Base-by-base conservation (phyloP, 1,139 yeast species). In the Yamadazyma sp. region DNA sequence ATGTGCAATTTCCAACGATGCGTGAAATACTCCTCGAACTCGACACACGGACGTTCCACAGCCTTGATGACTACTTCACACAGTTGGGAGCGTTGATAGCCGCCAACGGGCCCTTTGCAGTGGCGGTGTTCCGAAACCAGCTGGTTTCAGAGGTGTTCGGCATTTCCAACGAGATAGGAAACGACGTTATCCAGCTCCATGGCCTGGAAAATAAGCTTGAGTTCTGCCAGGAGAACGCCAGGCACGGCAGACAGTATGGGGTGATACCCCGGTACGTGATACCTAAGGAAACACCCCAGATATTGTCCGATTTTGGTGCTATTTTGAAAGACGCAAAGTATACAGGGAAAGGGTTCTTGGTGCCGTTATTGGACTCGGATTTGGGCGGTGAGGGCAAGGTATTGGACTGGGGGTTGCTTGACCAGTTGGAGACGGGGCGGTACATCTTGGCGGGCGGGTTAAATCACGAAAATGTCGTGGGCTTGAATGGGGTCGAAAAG, bases 111-210 rank as follows among this genome's bases (percentile, higher is more conserved):
- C 96, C 96, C 0, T 76, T 69, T 49, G 59, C 86, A 2, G 97
- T 89, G 2, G 98, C 97, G 1, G 98, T 92, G 2, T 89, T 92
- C 62, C 71, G 92, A 44, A 88, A 92, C 58, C 97, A 90, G 59
- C 55, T 82, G 0, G 52, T 83, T 1, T 81, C 76, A 2, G 84
- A 83, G 14, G 84, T 90, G 0, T 58, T 71, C 26, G 44, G 52
- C 8, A 53, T 73, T 1, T 79, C 80, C 6, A 53, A 63, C 1
- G 72, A 70, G 8, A 61, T 82, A 18, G 64, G 67, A 0, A 57
- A 89, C 11, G 97, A 90, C 60, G 68, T 88, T 25, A 85, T 92
- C 1, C 98, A 92, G 57, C 63, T 92, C 9, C 98, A 92, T 59
- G 98, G 98, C 1, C 73, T 78, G 31, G 97, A 92, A 58, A 75